phyloP scores from a whole-genome alignment of 352 stramenopile genomes.

The Phytophthora pluvialis region DNA sequence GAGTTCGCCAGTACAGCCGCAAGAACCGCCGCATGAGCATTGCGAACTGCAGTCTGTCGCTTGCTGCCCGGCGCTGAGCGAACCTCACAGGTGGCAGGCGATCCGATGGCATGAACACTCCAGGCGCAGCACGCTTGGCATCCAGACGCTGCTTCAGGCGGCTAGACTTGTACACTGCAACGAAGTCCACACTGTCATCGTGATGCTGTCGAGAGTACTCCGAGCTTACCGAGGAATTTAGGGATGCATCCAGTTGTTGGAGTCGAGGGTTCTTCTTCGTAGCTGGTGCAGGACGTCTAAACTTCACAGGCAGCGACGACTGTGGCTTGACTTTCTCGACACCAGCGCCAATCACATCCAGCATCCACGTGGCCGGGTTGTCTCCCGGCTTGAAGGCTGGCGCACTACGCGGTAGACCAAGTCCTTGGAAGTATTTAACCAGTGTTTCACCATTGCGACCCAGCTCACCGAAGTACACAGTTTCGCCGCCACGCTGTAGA shows the following conservation, averaged over 20 bases:
- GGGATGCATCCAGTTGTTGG: conserved; percentile 27
- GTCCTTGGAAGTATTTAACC: conserved; percentile 71
- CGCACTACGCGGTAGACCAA: conserved; percentile 22
- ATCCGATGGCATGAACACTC: conserved; percentile 45
- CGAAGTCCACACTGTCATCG: conserved; percentile 41
- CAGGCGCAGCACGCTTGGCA: conserved; percentile 34
- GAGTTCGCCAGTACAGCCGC: conserved; percentile 87
- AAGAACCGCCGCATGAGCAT: conserved; percentile 63
- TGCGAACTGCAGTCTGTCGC: conserved; percentile 39
- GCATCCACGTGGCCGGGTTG: conserved; percentile 91
- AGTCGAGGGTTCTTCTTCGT: conserved; percentile 9
- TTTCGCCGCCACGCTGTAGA: conserved; percentile 80
- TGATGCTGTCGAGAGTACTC: conserved; percentile 20
- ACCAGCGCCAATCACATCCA: conserved; percentile 67
- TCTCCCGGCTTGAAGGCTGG: conserved; percentile 60
- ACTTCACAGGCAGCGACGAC: conserved; percentile 10
- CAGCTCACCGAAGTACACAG: conserved; percentile 88
- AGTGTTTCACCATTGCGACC: conserved; percentile 55
- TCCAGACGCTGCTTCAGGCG: conserved; percentile 40
- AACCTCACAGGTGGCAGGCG: conserved; percentile 37
- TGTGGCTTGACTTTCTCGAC: conserved; percentile 37
- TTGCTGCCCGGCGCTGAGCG: conserved; percentile 38
- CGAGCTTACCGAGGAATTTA: conserved; percentile 29
- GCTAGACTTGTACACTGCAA: conserved; percentile 41
- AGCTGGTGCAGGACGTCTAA: conserved; percentile 5